Evolutionary conservation across 202 grass and related monocot species (phyloP).

Genomic region (Carex sylvatica): DNA sequence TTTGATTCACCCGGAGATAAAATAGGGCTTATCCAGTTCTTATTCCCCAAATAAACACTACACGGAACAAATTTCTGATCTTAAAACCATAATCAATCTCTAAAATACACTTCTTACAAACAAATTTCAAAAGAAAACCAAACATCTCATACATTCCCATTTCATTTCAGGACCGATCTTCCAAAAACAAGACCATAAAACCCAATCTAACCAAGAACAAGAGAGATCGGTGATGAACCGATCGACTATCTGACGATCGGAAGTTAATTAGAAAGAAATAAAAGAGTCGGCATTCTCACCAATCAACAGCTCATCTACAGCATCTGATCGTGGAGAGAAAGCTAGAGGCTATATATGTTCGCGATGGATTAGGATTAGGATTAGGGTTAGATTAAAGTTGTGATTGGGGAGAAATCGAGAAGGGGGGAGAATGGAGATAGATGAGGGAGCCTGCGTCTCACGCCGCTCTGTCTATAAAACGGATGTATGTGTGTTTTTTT

Average conservation of each 20-base stretch:
- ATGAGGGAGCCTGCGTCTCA: conserved; percentile 24
- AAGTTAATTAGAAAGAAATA: background rate
- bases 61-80: conserved; percentile 12
- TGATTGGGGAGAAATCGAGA: conserved; percentile 19
- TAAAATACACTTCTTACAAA: background rate
- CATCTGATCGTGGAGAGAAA: background rate
- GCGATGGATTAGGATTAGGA: background rate
- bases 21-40: background rate
- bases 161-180: conserved; percentile 17
- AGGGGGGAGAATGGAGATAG: conserved; percentile 14
- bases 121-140: conserved; percentile 12
- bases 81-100: conserved; percentile 11
- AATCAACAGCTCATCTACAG: conserved; percentile 16
- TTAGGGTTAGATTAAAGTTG: background rate
- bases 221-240: conserved; percentile 11
- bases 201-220: background rate
- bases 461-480: conserved; percentile 26
- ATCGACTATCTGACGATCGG: conserved; percentile 12
- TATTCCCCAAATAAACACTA: conserved; percentile 8
- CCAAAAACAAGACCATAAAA: conserved; percentile 3
- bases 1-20: background rate
- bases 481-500: conserved; percentile 15
- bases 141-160: background rate
- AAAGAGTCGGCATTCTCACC: conserved; percentile 9
- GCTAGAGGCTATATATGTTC: background rate